phyloP scores from a whole-genome alignment of 192 early-diverging fungal genomes.

The Diversispora eburnea region DNA sequence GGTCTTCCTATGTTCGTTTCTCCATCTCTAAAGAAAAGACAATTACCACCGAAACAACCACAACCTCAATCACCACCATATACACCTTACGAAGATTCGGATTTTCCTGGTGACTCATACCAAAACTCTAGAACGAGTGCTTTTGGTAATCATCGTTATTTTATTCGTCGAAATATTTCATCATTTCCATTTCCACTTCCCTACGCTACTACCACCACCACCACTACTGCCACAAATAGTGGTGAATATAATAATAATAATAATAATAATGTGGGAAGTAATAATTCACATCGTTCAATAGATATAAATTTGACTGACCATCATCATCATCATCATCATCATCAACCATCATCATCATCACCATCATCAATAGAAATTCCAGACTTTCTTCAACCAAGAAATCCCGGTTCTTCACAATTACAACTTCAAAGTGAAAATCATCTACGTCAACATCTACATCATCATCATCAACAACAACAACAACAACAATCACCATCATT shows the following conservation, averaged over 20 bases:
- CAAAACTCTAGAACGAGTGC: slow-evolving; percentile 18
- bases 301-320: slow-evolving; percentile 6
- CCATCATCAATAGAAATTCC: slow-evolving; percentile 10
- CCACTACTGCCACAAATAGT: not conserved
- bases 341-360: not conserved
- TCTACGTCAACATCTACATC: not conserved
- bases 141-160: slow-evolving; percentile 21
- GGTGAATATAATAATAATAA: not conserved
- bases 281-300: too few relatives aligned
- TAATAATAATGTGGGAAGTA: too few relatives aligned
- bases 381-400: not conserved
- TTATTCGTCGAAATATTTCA: slow-evolving; percentile 6
- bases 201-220: not conserved
- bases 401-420: not conserved
- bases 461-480: too few relatives aligned
- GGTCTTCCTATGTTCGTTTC: slow-evolving; percentile 29
- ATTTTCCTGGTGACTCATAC: not conserved
- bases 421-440: not conserved
- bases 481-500: too few relatives aligned
- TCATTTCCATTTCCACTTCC: not conserved
- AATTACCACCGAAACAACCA: slow-evolving; percentile 18
- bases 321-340: not conserved
- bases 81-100: not conserved
- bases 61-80: not conserved
- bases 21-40: slow-evolving; percentile 21